Percentiles rank a stretch among this genome's conserved stretches.
phyloP scores from a whole-genome alignment of 495 filamentous ascomycete species.

The Talaromyces trachyspermus region DNA sequence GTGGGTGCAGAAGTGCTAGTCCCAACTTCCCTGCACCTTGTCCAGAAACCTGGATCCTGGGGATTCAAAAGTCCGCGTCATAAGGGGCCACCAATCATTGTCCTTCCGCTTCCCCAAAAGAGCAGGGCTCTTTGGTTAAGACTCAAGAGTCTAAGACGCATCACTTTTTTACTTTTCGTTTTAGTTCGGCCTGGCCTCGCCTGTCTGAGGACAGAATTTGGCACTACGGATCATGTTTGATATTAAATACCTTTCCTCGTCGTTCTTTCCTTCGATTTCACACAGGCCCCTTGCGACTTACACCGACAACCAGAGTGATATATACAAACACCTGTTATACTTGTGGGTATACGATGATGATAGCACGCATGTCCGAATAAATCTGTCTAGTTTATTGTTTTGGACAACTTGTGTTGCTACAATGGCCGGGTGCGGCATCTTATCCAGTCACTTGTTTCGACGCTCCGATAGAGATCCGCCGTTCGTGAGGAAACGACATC shows the following conservation, averaged over 20 bases:
- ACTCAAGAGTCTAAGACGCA: constrained; percentile 4
- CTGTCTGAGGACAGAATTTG: background rate
- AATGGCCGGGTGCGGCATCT: constrained; percentile 37
- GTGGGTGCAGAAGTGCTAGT: too few relatives aligned
- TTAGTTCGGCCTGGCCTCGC: background rate
- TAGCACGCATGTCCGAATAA: constrained; percentile 3
- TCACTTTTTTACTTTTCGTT: background rate
- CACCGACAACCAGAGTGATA: background rate
- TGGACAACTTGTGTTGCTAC: constrained; percentile 28
- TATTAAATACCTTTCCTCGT: constrained; percentile 2
- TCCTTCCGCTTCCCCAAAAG: background rate
- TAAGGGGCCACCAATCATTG: background rate
- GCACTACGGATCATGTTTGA: constrained; percentile 1
- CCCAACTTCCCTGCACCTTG: background rate
- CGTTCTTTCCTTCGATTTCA: background rate
- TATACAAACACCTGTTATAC: background rate
- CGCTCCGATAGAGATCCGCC: constrained; percentile 15
- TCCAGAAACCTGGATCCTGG: constrained; percentile 1
- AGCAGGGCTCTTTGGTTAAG: background rate
- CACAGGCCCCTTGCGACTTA: background rate
- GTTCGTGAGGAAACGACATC: constrained; percentile 15
- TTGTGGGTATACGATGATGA: background rate
- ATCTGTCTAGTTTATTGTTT: constrained; percentile 18
- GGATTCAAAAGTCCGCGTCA: background rate
- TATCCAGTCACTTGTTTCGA: constrained; percentile 26